Percentiles rank a stretch among this genome's conserved stretches.
These are phyloP conservation scores for Mortierella alpina DNA, from an alignment of 192 early-diverging fungal genomes.

Conservation along the genomic window DNA sequence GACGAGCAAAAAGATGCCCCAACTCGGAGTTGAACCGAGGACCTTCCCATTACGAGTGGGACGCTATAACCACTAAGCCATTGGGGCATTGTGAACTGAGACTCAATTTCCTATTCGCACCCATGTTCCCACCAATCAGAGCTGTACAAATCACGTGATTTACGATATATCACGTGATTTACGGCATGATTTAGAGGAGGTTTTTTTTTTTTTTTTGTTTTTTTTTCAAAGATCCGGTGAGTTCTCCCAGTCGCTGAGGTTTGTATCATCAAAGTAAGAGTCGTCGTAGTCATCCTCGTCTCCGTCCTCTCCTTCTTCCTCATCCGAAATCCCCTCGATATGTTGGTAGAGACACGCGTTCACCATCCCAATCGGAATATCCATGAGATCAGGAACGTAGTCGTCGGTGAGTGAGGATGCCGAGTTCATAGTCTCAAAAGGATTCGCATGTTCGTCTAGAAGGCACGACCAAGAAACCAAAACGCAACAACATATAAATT, in stretches of 20 bases:
- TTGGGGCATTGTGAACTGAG: slow-evolving; percentile 11
- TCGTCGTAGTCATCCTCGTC: slow-evolving; percentile 15
- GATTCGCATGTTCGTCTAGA: slow-evolving; percentile 66
- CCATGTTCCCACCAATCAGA: no score
- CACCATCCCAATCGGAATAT: slow-evolving; percentile 77
- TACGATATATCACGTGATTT: no score
- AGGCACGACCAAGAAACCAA: not conserved
- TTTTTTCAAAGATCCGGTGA: slow-evolving; percentile 1
- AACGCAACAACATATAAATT: not conserved
- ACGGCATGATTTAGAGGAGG: no score
- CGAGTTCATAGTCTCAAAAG: slow-evolving; percentile 53
- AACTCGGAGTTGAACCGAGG: slow-evolving; percentile 55
- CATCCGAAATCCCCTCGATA: slow-evolving; percentile 53
- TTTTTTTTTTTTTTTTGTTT: no score
- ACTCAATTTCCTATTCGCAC: no score
- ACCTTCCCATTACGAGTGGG: slow-evolving; percentile 56
- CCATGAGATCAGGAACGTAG: slow-evolving; percentile 70
- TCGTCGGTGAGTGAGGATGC: slow-evolving; percentile 59
- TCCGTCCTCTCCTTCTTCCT: slow-evolving; percentile 29
- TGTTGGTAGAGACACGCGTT: slow-evolving; percentile 78
- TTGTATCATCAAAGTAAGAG: slow-evolving; percentile 39
- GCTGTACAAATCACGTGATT: no score
- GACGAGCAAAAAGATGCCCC: slow-evolving; percentile 38
- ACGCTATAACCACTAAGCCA: slow-evolving; percentile 56
- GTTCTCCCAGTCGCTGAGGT: slow-evolving; percentile 41